Base-by-base conservation (phyloP, 1,284 basidiomycete genomes). In the Cryptococcus hybrid region DNA sequence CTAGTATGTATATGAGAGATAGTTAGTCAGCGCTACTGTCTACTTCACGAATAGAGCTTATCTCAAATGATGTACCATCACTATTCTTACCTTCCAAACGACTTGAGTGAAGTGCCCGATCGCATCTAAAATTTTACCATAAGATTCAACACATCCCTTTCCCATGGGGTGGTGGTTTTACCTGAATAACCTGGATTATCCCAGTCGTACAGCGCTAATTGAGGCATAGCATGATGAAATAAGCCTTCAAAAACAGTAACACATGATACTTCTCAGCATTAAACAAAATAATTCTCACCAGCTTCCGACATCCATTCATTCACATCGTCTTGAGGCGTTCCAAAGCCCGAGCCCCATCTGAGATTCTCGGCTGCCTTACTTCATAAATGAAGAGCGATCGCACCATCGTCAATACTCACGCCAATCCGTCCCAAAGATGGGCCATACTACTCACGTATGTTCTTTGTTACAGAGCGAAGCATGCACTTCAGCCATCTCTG, bases 101-200 rank as follows among this genome's bases (percentile, higher is more conserved):
- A 61, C 61, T 48, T 70, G 68, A n/a, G 66, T 67, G 52, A 67
- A 68, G 51, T 70, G 68, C 4, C 66, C 68, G 5, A 55, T 55
- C 7, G 52, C 58, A 7, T 68, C 66, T 65, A 34, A 24, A 24
- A 24, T 24, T 24, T 47, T 43, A 52, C 35, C 30, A 12, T 18
- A 6, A n/a, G 35, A 18, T n/a, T 12, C 15, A 24, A 5, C 30
- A 40, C 4, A 45, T 3, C n/a, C 5, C 15, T 2, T n/a, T 3
- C 11, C n/a, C 7, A 37, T 6, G 18, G 12, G 49, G 18, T 56
- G 7, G 18, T 4, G 24, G 38, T 36, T 46, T 24, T 24, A 63
- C 62, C 64, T 8, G 43, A 18, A 46, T 64, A 69, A 5, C 13
- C 55, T 4, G 65, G 65, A 40, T 60, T 54, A 18, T 53, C 43